These are phyloP conservation scores for Trichoderma gamsii DNA, from an alignment of 495 filamentous ascomycete genomes.

Conservation along the genomic window DNA sequence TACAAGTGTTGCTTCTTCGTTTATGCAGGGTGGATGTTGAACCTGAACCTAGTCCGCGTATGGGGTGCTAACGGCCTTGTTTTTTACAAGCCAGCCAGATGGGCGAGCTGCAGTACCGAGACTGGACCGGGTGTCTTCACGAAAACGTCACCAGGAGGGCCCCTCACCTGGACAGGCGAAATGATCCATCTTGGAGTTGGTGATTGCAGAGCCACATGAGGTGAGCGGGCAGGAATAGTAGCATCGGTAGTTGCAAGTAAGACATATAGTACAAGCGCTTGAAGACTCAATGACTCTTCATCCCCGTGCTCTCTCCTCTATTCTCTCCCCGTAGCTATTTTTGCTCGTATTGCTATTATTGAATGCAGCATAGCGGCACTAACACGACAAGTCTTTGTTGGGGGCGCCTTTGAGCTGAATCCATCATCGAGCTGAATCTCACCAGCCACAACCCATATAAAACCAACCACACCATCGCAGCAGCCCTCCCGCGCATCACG, in stretches of 20 bases:
- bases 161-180: conserved; percentile 4
- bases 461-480: not conserved
- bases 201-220: conserved; percentile 5
- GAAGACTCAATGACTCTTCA: not conserved
- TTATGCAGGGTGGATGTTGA: too few species aligned
- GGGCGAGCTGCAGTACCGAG: too few species aligned
- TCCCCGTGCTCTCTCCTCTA: not conserved
- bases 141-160: conserved; percentile 2
- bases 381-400: not conserved
- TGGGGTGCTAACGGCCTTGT: not conserved
- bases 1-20: too few species aligned
- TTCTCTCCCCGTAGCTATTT: not conserved
- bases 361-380: not conserved
- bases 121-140: not conserved
- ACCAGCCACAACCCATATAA: not conserved
- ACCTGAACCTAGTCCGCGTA: not conserved
- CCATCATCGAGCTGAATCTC: not conserved
- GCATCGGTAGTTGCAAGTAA: not conserved
- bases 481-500: not conserved
- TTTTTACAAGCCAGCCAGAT: not conserved
- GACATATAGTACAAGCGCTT: not conserved
- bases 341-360: not conserved
- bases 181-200: not conserved
- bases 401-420: not conserved
- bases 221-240: not conserved